Evolutionary conservation across 371 early-diverging fungal genomes (phyloP).

Genomic region (Rhizopus delemar): DNA sequence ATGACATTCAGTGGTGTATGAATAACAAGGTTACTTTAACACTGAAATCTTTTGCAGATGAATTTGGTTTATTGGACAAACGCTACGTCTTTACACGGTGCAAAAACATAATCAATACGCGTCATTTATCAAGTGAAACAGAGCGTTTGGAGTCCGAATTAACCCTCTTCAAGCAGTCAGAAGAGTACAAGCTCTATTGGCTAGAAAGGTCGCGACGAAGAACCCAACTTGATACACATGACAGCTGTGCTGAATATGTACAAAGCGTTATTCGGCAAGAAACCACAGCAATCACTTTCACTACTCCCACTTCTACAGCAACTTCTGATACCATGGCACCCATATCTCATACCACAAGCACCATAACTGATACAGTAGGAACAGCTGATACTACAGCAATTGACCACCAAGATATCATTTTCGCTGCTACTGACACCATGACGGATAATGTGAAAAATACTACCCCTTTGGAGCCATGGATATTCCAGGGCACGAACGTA

Average conservation of each 20-base stretch:
- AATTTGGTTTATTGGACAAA: conserved; percentile 13
- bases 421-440: conserved; percentile 5
- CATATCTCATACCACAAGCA: not conserved
- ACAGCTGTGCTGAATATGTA: conserved; percentile 10
- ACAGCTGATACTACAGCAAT: conserved; percentile 4
- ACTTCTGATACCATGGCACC: too few species aligned
- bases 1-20: conserved; percentile 13
- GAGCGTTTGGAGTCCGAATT: conserved; percentile 14
- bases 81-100: conserved; percentile 6
- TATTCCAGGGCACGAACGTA: conserved; percentile 11
- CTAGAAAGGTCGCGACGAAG: conserved; percentile 15
- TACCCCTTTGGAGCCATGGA: conserved; percentile 10
- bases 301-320: conserved; percentile 1
- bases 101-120: conserved; percentile 6
- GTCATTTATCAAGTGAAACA: conserved; percentile 5
- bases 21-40: conserved; percentile 10
- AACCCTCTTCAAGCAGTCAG: conserved; percentile 9
- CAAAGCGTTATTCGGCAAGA: conserved; percentile 7
- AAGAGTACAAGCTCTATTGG: conserved; percentile 12
- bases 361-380: conserved; percentile 1
- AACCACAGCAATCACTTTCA: conserved; percentile 10
- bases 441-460: conserved; percentile 6
- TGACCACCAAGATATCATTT: not conserved
- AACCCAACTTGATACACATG: conserved; percentile 10
- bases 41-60: conserved; percentile 12